Evolutionary conservation across 2,329 filamentous ascomycete species (phyloP), one percentile per base, ranked within the genome.

Genomic region (Graphiopsis chlorocephala): DNA sequence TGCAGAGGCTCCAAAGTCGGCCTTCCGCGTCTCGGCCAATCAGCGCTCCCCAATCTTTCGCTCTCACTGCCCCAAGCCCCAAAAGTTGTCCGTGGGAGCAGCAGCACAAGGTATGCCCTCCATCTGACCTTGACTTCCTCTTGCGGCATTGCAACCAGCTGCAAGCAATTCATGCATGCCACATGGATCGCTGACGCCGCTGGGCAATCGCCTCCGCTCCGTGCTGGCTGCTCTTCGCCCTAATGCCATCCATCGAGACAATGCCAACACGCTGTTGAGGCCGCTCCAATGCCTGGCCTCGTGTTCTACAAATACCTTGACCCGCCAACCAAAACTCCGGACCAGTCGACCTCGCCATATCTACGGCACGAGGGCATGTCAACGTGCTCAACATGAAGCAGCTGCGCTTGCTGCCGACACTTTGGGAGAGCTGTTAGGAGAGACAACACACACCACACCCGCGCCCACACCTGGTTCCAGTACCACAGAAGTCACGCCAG

Each of bases 121-220:
- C 47, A 50, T 26, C 47, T 12, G n/a, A 45, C 3, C 50, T 53
- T 7, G 8, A 28, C 50, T 15, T 31, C 50, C n/a, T 53, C 50
- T 53, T 53, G 50, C 50, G 53, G 53, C 58, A 61, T 50, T 61
- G 60, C 60, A 55, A 42, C 26, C 31, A n/a, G 31, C 47, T 55
- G 60, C 60, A 62, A 38, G 48, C 31, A 55, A 55, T 62, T 53
- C 23, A 59, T 74, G 74, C 68, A 76, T 76, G 74, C 73, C 68
- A 69, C 69, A 74, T 74, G 72, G 73, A 68, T 64, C 61, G 53
- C 61, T 75, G 69, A 75, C 73, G 65, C 72, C 73, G 61, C 72
- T 76, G 45, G 74, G 72, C 71, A 70, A 67, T 64, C 73, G 72
- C 69, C 69, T 75, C 42, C 69, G 72, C 28, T 64, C 65, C 57